Conservation (phyloP, 768 basidiomycete genomes). For the Wakefieldia striispora region DNA sequence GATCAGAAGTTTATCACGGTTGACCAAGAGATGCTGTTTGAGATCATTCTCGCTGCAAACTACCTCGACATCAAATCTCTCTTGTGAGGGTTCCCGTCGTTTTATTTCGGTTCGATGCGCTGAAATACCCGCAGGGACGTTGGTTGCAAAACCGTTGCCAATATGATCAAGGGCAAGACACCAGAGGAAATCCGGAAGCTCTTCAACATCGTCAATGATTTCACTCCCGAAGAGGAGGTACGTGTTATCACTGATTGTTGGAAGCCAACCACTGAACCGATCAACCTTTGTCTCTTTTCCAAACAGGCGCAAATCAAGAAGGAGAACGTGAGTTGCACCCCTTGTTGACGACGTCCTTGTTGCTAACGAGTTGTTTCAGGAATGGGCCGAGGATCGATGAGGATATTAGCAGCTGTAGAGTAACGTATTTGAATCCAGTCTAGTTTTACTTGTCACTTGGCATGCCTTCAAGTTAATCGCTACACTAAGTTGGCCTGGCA, state of each 20-base stretch:
- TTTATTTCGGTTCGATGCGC: neutral
- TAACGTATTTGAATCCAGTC: conserved; percentile 25
- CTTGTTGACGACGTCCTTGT: conserved; percentile 6
- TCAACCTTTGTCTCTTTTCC: neutral
- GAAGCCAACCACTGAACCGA: conserved; percentile 4
- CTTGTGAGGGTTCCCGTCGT: conserved; percentile 55
- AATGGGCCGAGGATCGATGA: conserved; percentile 94
- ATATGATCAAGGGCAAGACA: conserved; percentile 99
- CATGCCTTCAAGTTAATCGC: conserved; percentile 19
- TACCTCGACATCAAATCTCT: conserved; percentile 99
- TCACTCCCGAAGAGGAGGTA: conserved; percentile 99
- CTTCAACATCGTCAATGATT: conserved; percentile 97
- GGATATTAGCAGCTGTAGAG: conserved; percentile 18
- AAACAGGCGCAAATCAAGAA: conserved; percentile 95
- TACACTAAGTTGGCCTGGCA: conserved; percentile 10
- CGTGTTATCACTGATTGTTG: conserved; percentile 15
- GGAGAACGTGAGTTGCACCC: conserved; percentile 76
- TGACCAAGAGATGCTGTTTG: conserved; percentile 99
- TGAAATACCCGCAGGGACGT: conserved; percentile 65
- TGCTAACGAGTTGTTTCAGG: conserved; percentile 42
- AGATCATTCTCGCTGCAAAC: conserved; percentile 99
- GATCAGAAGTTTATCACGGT: conserved; percentile 98
- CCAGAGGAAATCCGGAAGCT: conserved; percentile 99
- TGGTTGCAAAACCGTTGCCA: conserved; percentile 97
- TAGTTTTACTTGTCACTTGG: conserved; percentile 17